Evolutionary conservation across 2,329 filamentous ascomycete species (phyloP), one percentile per base, ranked within the genome.

Genomic region (Xylariaceae sp.): DNA sequence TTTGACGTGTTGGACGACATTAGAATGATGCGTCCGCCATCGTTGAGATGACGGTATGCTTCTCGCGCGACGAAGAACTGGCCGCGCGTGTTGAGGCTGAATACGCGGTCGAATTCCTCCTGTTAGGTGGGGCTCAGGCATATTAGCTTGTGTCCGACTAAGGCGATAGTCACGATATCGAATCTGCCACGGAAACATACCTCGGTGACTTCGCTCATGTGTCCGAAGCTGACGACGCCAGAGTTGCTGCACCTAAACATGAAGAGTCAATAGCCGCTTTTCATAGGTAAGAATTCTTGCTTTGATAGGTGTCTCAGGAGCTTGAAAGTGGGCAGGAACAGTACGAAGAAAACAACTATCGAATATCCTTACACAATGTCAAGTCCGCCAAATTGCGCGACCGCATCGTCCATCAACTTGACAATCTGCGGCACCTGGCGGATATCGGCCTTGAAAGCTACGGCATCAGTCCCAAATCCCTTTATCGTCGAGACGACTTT

Each of bases 1-100:
- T 57, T 51, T 25, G 80, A 54, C 3, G 78, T 79, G 58, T 83
- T 83, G 21, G 77, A 81, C 27, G 69, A 74, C 77, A 82, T 84
- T 43, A 84, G 70, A 55, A 85, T 42, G 38, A 85, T 69, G 12
- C 80, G 72, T n/a, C 81, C 81, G 46, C 79, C 76, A 39, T 79
- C 67, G 62, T 79, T 74, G 23, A 84, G 72, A 61, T 81, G 67
- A 63, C 78, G 76, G 70, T 80, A 83, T 17, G 80, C 80, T 33
- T 78, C 75, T 57, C 80, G 76, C 6, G 77, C 79, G 25, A 82
- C 77, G 62, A 82, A 82, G 67, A 81, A 82, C 63, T 82, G 79
- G 6, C 76, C 79, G 16, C 76, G 67, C 3, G 78, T 71, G 63
- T 82, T 82, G 55, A 82, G 62, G 66, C 71, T 74, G 67, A 82